Conservation (phyloP, 495 filamentous ascomycete genomes). For the Amniculicola lignicola region DNA sequence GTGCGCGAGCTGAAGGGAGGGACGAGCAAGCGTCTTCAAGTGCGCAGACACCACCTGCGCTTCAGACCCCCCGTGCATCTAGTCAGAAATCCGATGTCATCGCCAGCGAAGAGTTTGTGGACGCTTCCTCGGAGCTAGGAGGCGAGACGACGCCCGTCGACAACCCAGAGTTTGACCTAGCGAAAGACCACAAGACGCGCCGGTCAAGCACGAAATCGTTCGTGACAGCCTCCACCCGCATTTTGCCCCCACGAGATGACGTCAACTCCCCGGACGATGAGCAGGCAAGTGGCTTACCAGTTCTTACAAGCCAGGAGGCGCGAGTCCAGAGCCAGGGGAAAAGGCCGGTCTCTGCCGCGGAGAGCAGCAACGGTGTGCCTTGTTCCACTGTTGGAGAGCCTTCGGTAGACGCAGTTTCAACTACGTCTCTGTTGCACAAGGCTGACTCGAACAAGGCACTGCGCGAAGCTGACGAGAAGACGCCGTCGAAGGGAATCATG, state of each 20-base stretch:
- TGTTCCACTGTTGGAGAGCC: slow-evolving; percentile 22
- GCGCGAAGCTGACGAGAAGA: background rate
- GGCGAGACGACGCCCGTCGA: background rate
- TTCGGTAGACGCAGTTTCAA: slow-evolving; percentile 29
- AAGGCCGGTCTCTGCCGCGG: slow-evolving; percentile 25
- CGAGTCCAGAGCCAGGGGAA: slow-evolving; percentile 9
- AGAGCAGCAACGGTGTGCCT: slow-evolving; percentile 25
- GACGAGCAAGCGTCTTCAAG: background rate
- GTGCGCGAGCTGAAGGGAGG: background rate
- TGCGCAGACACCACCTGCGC: background rate
- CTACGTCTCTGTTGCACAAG: slow-evolving; percentile 28
- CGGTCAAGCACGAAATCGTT: slow-evolving; percentile 27
- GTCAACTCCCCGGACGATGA: background rate
- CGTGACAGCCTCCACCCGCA: slow-evolving; percentile 12
- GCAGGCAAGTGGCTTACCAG: slow-evolving; percentile 27
- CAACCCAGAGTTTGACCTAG: background rate
- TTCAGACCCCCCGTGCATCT: slow-evolving; percentile 19
- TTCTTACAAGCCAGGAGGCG: slow-evolving; percentile 11
- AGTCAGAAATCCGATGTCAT: slow-evolving; percentile 12
- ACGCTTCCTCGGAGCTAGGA: slow-evolving; percentile 30
- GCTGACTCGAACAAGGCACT: slow-evolving; percentile 27
- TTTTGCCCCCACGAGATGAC: background rate
- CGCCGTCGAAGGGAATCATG: slow-evolving; percentile 20
- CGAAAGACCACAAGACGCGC: slow-evolving; percentile 2
- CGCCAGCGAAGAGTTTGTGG: slow-evolving; percentile 18